Evolutionary conservation across 228 moss, liverwort and hornwort species (phyloP), one percentile per base, ranked within the genome.

Genomic region (Sphagnum fallax): DNA sequence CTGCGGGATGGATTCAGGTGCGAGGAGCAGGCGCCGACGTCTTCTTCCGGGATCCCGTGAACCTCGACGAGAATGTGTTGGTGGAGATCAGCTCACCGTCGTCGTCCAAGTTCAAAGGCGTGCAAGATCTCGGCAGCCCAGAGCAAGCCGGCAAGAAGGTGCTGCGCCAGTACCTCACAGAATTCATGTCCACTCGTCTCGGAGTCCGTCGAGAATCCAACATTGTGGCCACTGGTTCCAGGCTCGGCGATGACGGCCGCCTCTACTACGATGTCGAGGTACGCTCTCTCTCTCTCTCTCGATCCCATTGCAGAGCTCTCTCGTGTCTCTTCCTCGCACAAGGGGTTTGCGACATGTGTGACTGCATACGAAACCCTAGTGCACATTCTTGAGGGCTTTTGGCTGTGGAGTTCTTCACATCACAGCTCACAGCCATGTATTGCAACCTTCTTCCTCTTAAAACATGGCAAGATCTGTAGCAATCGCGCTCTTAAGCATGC

Each of bases 211-310:
- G 97, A 49, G 97, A 93, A 76, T 89, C 97, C 1, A 66, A 81
- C 10, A 49, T 96, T 53, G 81, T 88, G n/a, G 82, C 93, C 53
- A 83, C 91, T 15, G 81, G 79, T 47, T 87, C 97, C 13, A 79
- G 97, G 47, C 62, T 80, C 14, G 97, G 88, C 13, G 88, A 82
- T 16, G 97, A 97, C 62, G 97, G 93, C 8, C 88, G 89, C 0
- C 84, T 93, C 66, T 97, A 97, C 68, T 97, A 97, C 72, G 97
- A 97, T 81, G 83, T 97, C 47, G 97, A 97, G 97, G 96, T 97
- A 75, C 71, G 73, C 55, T 16, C 32, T 32, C 32, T 1, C 32
- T 18, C 18, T 53, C 32, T 32, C 32, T 32, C 32, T 32, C 32
- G 32, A 32, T 32, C 32, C 32, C 32, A 32, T 32, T 32, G 10